Percentiles rank a stretch among this genome's conserved stretches.
phyloP scores from a whole-genome alignment of 2,329 filamentous ascomycete genomes.

The Paraphaeosphaeria sporulosa region DNA sequence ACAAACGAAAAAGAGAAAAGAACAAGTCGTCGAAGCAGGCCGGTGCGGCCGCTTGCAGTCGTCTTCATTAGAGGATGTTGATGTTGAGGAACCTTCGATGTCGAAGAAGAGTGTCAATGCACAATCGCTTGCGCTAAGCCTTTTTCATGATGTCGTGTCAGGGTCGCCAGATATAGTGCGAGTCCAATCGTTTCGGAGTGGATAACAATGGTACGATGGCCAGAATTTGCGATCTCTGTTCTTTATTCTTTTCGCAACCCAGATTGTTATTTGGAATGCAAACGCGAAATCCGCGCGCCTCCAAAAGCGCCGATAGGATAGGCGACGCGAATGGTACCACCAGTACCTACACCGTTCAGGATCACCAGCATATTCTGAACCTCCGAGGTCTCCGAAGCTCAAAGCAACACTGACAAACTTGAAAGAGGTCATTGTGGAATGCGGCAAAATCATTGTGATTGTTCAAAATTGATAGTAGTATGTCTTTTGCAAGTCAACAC shows the following conservation, averaged over 20 bases:
- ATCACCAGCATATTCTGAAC: neutral
- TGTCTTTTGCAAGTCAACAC: neutral
- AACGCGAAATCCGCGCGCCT: neutral
- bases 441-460: neutral
- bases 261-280: constrained; percentile 1
- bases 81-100: constrained; percentile 16
- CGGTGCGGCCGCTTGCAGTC: constrained; percentile 17
- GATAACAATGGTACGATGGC: constrained; percentile 4
- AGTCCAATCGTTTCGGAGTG: neutral
- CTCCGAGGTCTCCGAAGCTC: neutral
- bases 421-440: neutral
- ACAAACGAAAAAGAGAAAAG: constrained; percentile 8
- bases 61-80: constrained; percentile 23
- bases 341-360: neutral
- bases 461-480: neutral
- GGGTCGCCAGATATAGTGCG: constrained; percentile 8
- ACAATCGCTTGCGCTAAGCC: constrained; percentile 28
- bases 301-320: neutral
- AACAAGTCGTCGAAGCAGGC: constrained; percentile 20
- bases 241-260: neutral
- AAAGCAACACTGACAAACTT: neutral
- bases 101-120: constrained; percentile 13
- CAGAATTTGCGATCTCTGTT: neutral
- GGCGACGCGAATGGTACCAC: neutral
- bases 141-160: constrained; percentile 18